These are phyloP conservation scores for Xylaria sp. DNA, from an alignment of 2,329 filamentous ascomycete genomes.

Conservation along the genomic window DNA sequence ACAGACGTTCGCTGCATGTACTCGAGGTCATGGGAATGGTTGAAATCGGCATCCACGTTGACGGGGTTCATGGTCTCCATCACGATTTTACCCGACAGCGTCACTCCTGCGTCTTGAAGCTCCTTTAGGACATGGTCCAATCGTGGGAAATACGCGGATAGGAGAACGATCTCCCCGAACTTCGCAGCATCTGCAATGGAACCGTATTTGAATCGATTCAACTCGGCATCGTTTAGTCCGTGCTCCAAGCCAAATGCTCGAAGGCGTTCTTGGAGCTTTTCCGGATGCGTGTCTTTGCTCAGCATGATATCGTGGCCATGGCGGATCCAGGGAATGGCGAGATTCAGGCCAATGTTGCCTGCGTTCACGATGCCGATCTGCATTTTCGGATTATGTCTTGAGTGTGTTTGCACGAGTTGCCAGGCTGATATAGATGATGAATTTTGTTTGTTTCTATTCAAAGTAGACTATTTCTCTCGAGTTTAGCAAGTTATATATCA, in stretches of 20 bases:
- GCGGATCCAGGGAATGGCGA: constrained; percentile 5
- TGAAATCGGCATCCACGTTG: constrained; percentile 10
- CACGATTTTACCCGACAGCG: background rate
- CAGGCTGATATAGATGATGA: too few relatives aligned
- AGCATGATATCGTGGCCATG: constrained; percentile 13
- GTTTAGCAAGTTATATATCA: background rate
- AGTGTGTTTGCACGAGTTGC: background rate
- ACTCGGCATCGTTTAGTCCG: background rate
- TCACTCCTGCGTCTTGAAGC: background rate
- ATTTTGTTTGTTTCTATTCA: background rate
- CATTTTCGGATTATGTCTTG: background rate
- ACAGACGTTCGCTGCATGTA: constrained; percentile 4
- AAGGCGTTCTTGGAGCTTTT: constrained; percentile 12
- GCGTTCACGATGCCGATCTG: constrained; percentile 10
- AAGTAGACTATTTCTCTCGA: background rate
- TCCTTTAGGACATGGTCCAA: background rate
- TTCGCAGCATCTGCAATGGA: constrained; percentile 1
- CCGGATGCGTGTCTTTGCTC: constrained; percentile 12
- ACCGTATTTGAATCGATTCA: constrained; percentile 12
- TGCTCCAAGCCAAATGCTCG: background rate
- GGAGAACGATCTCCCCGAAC: background rate
- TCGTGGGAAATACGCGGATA: constrained; percentile 12
- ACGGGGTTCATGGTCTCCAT: constrained; percentile 7
- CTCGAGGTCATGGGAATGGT: constrained; percentile 8
- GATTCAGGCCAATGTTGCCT: constrained; percentile 11